These are phyloP conservation scores for Debaryomyces tyrocola DNA, from an alignment of 805 yeast genomes.

Conservation along the genomic window DNA sequence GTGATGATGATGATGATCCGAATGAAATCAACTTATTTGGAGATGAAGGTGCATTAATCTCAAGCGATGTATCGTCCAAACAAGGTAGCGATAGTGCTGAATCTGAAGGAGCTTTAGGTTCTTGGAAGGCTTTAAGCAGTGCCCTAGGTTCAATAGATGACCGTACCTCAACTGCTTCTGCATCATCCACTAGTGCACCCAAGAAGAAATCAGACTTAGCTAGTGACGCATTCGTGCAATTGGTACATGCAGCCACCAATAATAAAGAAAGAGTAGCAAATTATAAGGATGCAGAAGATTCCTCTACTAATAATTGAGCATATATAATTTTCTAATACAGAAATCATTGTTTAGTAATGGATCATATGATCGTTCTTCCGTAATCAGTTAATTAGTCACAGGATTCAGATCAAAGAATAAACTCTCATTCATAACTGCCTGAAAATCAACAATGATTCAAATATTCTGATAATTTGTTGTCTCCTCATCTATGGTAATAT, in stretches of 20 bases:
- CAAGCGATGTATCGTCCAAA: not conserved
- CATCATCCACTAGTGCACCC: constrained; percentile 13
- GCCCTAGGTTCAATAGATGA: constrained; percentile 19
- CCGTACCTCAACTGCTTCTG: constrained; percentile 23
- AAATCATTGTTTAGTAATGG: no score
- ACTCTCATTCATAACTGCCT: no score
- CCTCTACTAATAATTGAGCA: no score
- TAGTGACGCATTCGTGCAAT: constrained; percentile 63
- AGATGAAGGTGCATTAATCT: constrained; percentile 24
- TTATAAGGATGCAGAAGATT: constrained; percentile 10
- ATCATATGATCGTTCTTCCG: no score
- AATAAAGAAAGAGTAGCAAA: constrained; percentile 49
- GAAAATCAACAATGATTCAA: no score
- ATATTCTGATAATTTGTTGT: no score
- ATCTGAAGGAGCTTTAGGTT: constrained; percentile 11
- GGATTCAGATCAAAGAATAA: no score
- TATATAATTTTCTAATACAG: no score
- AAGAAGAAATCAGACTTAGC: constrained; percentile 39
- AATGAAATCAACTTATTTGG: constrained; percentile 44
- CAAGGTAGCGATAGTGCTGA: constrained; percentile 1
- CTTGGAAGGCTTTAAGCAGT: constrained; percentile 30
- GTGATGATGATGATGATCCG: constrained; percentile 56
- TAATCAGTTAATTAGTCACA: no score
- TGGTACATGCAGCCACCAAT: constrained; percentile 66
- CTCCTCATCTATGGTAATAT: no score